Base-by-base conservation (phyloP, 192 early-diverging fungal genomes). In the Lunasporangiospora selenospora region DNA sequence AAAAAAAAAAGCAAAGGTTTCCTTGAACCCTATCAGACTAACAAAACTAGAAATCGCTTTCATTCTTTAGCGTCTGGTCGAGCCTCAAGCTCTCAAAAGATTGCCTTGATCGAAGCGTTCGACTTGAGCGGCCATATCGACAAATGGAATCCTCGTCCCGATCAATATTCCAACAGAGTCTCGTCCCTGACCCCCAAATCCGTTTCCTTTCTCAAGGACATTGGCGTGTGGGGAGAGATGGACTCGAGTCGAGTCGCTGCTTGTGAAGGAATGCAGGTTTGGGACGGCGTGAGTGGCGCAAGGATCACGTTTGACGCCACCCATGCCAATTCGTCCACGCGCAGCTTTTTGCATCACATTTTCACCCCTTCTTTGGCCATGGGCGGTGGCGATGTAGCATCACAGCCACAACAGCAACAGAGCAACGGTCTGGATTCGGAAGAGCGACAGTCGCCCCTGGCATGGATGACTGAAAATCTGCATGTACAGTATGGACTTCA, bases 381-480 rank as follows among this genome's bases (percentile, higher is more conserved):
- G n/a, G 55, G 56, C 23, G 26, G 49, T 23, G 45, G 16, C 46
- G 50, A 26, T 27, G 8, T 27, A 3, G 23, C 51, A 0, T 15
- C 34, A 23, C 10, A 41, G 39, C 11, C 53, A 3, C 19, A 21
- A 27, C 38, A 5, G 2, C 2, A 5, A 36, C 21, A 56, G 33
- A 30, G 63, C 50, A 53, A 60, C 46, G 38, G 40, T 40, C 29
- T 38, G 15, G 47, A 40, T 26, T n/a, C 57, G 16, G 54, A 43
- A 23, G n/a, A n/a, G n/a, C n/a, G n/a, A n/a, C 31, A 8, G 15
- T 58, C 53, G 42, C 85, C 43, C 83, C 30, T 94, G 33, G 95
- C 94, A 7, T 92, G 80, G 58, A 96, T 98, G 80, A 82, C 94
- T 18, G 95, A 98, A 71, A 98, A 95, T 58, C 65, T 87, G 51